Evolutionary conservation across 495 filamentous ascomycete genomes (phyloP).

Genomic region (Penicillium pancosmium): DNA sequence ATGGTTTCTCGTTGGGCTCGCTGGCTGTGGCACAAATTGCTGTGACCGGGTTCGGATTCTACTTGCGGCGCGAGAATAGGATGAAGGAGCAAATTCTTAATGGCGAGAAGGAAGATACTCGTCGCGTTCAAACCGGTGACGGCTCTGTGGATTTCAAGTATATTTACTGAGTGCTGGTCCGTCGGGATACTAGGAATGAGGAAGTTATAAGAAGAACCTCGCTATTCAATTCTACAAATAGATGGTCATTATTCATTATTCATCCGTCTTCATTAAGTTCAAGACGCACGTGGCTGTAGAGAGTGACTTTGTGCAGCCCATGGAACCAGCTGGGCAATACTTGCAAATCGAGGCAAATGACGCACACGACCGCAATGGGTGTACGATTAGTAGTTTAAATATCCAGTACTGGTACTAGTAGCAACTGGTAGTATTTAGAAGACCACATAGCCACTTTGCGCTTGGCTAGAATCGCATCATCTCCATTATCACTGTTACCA

Average conservation of each 20-base stretch:
- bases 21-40: conserved; percentile 42
- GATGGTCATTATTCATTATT: too few species aligned
- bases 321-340: conserved; percentile 4
- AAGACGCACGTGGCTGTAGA: neutral
- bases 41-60: conserved; percentile 41
- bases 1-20: conserved; percentile 50
- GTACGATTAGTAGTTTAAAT: too few species aligned
- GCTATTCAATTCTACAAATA: neutral
- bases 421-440: neutral
- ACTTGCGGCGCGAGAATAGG: conserved; percentile 43
- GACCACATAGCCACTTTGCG: too few species aligned
- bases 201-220: too few species aligned
- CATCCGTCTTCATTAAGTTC: neutral
- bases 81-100: conserved; percentile 43
- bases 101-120: conserved; percentile 45
- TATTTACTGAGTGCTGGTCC: conserved; percentile 34
- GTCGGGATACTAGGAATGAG: neutral
- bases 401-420: too few species aligned
- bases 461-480: too few species aligned
- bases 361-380: conserved; percentile 9
- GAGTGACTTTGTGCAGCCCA: neutral
- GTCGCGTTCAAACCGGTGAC: conserved; percentile 50
- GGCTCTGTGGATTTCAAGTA: conserved; percentile 52
- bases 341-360: conserved; percentile 5
- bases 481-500: too few species aligned